Conservation (phyloP, 495 filamentous ascomycete species). For the Aspergillus affinis region DNA sequence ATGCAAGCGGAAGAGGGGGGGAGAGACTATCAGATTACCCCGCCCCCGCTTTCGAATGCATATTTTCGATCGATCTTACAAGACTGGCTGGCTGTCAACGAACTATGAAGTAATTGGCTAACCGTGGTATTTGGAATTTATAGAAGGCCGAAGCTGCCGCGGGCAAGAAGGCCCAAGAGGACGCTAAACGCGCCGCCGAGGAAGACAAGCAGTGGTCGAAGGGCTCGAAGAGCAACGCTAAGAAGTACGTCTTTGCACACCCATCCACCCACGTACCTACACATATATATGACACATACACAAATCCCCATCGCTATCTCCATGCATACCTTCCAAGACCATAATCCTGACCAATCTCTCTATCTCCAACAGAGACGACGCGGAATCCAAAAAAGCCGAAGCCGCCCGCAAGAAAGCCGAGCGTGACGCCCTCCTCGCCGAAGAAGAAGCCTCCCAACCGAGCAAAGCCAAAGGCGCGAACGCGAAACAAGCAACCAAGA, state of each 20-base stretch:
- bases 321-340: neutral
- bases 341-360: neutral
- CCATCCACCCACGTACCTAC: no score
- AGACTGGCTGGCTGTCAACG: neutral
- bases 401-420: constrained; percentile 85
- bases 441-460: constrained; percentile 70
- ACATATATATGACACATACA: no score
- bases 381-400: constrained; percentile 83
- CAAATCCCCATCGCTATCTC: neutral
- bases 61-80: neutral
- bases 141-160: constrained; percentile 88
- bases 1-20: neutral
- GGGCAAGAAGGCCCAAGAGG: constrained; percentile 68
- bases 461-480: constrained; percentile 57
- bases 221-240: constrained; percentile 77
- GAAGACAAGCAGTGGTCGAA: constrained; percentile 83
- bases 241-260: constrained; percentile 85
- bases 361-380: constrained; percentile 63
- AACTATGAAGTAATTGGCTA: neutral
- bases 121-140: neutral
- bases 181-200: constrained; percentile 61
- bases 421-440: constrained; percentile 74
- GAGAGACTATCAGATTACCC: constrained; percentile 17
- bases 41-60: constrained; percentile 28
- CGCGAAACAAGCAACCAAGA: constrained; percentile 66